Evolutionary conservation across 306 rosid species (phyloP).

Genomic region (Cucurbita ficifolia): DNA sequence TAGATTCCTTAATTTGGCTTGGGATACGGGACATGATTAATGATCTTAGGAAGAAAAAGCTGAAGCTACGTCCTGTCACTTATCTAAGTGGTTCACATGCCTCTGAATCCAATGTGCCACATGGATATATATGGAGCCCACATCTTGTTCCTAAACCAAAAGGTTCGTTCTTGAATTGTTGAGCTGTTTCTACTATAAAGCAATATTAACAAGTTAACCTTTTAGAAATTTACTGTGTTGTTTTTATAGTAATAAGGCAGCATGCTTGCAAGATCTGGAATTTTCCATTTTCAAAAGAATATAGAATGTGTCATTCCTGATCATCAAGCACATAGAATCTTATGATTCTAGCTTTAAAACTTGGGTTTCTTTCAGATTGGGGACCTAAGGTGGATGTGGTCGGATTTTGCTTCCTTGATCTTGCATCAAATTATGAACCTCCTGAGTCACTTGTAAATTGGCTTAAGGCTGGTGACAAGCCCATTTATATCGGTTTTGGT

Average conservation of each 20-base stretch:
- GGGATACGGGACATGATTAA: slow-evolving; percentile 97
- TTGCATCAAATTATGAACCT: slow-evolving; percentile 89
- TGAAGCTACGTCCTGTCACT: slow-evolving; percentile 91
- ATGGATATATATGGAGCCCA: slow-evolving; percentile 99
- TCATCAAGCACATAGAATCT: background rate
- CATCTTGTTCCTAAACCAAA: slow-evolving; percentile 99
- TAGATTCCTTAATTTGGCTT: slow-evolving; percentile 93
- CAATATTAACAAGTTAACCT: background rate
- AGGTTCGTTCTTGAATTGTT: slow-evolving; percentile 28
- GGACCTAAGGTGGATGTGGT: slow-evolving; percentile 91
- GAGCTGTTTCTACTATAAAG: background rate
- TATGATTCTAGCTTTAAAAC: background rate
- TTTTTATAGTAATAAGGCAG: background rate
- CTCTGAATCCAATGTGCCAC: slow-evolving; percentile 73
- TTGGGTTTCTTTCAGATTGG: slow-evolving; percentile 65
- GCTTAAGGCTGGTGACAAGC: slow-evolving; percentile 81
- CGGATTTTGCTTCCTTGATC: slow-evolving; percentile 99
- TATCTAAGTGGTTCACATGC: slow-evolving; percentile 98
- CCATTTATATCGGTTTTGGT: slow-evolving; percentile 91
- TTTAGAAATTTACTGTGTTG: background rate
- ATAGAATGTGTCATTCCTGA: background rate
- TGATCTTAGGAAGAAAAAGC: slow-evolving; percentile 80
- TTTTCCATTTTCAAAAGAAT: background rate
- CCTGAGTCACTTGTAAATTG: slow-evolving; percentile 66
- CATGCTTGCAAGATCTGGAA: background rate